Conservation (phyloP, 305 asterid species). For the Solanum aculeatissimum region DNA sequence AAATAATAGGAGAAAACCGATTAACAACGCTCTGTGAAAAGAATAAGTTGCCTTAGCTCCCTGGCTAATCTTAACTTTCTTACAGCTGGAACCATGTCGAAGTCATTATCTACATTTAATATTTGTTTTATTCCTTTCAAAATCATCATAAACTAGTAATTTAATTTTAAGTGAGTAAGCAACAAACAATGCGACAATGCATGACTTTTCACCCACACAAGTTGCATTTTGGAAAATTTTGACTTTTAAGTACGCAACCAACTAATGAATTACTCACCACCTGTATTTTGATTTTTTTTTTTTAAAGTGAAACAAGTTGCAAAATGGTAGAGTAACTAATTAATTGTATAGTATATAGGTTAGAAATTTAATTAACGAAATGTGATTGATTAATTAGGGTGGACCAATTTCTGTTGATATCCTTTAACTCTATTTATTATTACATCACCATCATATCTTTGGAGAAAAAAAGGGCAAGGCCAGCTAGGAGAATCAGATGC, state of each 20-base stretch:
- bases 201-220: background rate
- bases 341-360: background rate
- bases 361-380: background rate
- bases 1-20: background rate
- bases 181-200: background rate
- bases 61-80: background rate
- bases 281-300: no score
- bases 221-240: background rate
- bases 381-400: background rate
- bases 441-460: background rate
- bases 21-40: background rate
- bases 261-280: background rate
- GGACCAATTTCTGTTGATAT: background rate
- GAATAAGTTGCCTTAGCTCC: background rate
- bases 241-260: background rate
- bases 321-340: background rate
- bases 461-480: background rate
- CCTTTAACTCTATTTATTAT: background rate
- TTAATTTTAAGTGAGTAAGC: background rate
- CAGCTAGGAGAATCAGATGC: slow-evolving; percentile 10
- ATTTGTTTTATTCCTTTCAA: background rate
- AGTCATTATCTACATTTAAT: background rate
- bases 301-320: background rate
- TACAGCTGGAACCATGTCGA: background rate
- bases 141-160: background rate